Evolutionary conservation across 2,329 filamentous ascomycete genomes (phyloP).

Genomic region (Scortechinia acanthostroma): DNA sequence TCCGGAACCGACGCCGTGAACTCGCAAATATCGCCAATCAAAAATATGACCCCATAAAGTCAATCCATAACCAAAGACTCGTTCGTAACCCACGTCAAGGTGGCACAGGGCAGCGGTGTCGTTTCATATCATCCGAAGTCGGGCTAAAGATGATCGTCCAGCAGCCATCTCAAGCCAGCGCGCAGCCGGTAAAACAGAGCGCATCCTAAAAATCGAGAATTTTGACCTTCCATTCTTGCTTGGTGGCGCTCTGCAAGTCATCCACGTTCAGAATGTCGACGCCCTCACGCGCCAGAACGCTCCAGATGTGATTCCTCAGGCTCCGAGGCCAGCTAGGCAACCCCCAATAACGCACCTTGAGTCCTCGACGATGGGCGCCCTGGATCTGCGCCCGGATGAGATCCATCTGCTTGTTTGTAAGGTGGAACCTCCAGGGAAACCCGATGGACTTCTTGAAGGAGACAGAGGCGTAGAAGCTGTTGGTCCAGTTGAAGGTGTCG

Average conservation of each 20-base stretch:
- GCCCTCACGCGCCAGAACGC: constrained; percentile 42
- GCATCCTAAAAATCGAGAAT: too few species aligned
- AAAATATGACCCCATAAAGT: too few species aligned
- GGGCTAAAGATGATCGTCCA: too few species aligned
- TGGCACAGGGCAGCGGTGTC: too few species aligned
- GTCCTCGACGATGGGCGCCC: constrained; percentile 37
- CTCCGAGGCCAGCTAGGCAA: constrained; percentile 46
- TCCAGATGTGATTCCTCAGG: constrained; percentile 47
- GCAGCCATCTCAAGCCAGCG: too few species aligned
- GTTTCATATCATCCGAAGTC: too few species aligned
- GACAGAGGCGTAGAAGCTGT: constrained; percentile 61
- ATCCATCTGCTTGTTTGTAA: constrained; percentile 33
- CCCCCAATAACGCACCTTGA: constrained; percentile 54
- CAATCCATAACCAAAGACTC: too few species aligned
- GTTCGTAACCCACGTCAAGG: too few species aligned
- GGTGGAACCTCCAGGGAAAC: constrained; percentile 27
- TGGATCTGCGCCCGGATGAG: constrained; percentile 34
- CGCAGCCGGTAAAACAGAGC: too few species aligned
- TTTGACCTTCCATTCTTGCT: constrained; percentile 22
- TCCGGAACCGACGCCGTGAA: too few species aligned
- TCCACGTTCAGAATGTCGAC: constrained; percentile 57
- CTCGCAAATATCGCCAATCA: too few species aligned
- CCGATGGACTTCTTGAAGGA: constrained; percentile 48
- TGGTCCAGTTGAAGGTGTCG: constrained; percentile 34
- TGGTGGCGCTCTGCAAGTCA: constrained; percentile 39